Percentiles rank a stretch among this genome's conserved stretches.
These are phyloP conservation scores for Drechmeria coniospora DNA, from an alignment of 2,329 filamentous ascomycete species.

Conservation along the genomic window DNA sequence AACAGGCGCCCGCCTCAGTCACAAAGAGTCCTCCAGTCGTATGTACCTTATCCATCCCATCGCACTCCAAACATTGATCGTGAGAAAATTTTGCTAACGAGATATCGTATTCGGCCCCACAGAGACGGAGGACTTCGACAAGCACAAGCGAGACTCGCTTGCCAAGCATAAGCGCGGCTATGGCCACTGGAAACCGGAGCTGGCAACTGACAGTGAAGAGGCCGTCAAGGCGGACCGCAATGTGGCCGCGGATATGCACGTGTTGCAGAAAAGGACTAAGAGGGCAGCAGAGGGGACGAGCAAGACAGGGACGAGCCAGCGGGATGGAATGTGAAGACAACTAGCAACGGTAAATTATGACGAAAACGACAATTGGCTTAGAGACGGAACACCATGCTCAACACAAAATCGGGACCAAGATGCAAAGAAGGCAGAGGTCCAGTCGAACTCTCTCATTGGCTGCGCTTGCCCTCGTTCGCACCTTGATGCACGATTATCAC, in stretches of 20 bases:
- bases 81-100: background rate
- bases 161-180: slow-evolving; percentile 54
- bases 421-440: too few relatives aligned
- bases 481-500: too few relatives aligned
- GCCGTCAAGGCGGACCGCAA: slow-evolving; percentile 52
- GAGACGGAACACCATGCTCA: too few relatives aligned
- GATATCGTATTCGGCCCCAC: background rate
- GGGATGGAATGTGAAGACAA: slow-evolving; percentile 24
- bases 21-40: slow-evolving; percentile 24
- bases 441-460: too few relatives aligned
- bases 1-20: slow-evolving; percentile 12
- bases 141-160: slow-evolving; percentile 45
- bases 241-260: slow-evolving; percentile 22
- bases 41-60: slow-evolving; percentile 4
- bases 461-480: too few relatives aligned
- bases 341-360: too few relatives aligned
- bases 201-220: slow-evolving; percentile 69
- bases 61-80: background rate
- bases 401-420: too few relatives aligned
- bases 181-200: slow-evolving; percentile 60
- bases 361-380: too few relatives aligned
- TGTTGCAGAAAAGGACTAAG: slow-evolving; percentile 46
- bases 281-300: slow-evolving; percentile 27
- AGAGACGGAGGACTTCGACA: slow-evolving; percentile 30
- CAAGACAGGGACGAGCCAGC: slow-evolving; percentile 33